Conservation (phyloP, 495 filamentous ascomycete genomes). For the Aspergillus heteromorphus region DNA sequence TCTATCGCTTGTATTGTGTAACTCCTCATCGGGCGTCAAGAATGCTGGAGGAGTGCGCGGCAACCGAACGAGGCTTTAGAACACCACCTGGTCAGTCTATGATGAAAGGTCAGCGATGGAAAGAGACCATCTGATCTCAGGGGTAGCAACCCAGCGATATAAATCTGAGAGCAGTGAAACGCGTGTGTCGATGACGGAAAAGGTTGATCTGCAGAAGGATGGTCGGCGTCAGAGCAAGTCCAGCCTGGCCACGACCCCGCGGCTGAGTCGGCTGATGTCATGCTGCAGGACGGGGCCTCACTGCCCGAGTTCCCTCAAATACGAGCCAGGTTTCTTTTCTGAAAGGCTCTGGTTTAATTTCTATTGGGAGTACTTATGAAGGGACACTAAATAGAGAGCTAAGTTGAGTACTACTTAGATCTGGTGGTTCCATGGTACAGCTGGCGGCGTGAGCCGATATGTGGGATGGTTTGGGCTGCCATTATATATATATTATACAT, state of each 20-base stretch:
- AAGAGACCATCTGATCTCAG: neutral
- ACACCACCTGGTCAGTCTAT: neutral
- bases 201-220: neutral
- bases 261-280: conserved; percentile 25
- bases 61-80: neutral
- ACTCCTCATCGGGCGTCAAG: neutral
- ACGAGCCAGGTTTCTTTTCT: neutral
- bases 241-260: conserved; percentile 18
- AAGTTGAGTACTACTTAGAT: no score
- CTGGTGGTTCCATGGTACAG: no score
- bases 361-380: no score
- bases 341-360: neutral
- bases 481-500: neutral
- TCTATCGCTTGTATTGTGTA: neutral
- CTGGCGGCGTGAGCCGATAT: neutral
- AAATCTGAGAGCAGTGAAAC: neutral
- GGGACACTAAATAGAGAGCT: no score
- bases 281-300: conserved; percentile 16
- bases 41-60: neutral
- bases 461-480: neutral
- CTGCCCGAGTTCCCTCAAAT: neutral
- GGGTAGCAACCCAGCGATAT: neutral
- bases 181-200: neutral
- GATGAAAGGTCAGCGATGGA: neutral
- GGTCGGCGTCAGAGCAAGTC: neutral